Conservation (phyloP, 139 green algal species). For the Chlorella sp. region DNA sequence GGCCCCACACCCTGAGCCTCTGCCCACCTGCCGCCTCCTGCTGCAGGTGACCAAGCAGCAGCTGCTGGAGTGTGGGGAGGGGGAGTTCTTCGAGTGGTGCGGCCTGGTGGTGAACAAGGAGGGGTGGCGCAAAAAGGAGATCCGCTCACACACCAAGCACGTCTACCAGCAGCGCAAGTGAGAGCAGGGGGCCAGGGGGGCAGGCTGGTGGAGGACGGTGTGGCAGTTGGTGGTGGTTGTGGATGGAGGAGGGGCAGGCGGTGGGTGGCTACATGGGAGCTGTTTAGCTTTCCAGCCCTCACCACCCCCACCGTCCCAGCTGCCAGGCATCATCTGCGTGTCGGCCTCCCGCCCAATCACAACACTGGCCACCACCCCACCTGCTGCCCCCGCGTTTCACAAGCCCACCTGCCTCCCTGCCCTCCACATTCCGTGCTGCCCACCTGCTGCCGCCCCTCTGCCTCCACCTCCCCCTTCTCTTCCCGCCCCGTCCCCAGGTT, state of each 20-base stretch:
- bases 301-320: neutral
- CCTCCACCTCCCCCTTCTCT: neutral
- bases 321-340: too few species aligned
- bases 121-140: conserved; percentile 54
- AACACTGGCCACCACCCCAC: too few species aligned
- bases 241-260: neutral
- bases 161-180: conserved; percentile 84
- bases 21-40: neutral
- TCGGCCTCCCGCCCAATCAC: too few species aligned
- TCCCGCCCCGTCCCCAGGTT: conserved; percentile 58
- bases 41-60: conserved; percentile 44
- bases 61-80: conserved; percentile 56
- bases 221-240: neutral
- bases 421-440: neutral
- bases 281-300: too few species aligned
- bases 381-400: too few species aligned
- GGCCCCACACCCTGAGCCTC: too few species aligned
- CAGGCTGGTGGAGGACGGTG: neutral
- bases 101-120: conserved; percentile 50
- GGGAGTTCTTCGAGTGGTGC: conserved; percentile 53
- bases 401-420: too few species aligned
- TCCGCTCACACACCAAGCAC: conserved; percentile 69
- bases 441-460: neutral
- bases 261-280: too few species aligned
- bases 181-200: neutral